Conservation (phyloP, 257 asterid species). For the Solanum gandarillasii region DNA sequence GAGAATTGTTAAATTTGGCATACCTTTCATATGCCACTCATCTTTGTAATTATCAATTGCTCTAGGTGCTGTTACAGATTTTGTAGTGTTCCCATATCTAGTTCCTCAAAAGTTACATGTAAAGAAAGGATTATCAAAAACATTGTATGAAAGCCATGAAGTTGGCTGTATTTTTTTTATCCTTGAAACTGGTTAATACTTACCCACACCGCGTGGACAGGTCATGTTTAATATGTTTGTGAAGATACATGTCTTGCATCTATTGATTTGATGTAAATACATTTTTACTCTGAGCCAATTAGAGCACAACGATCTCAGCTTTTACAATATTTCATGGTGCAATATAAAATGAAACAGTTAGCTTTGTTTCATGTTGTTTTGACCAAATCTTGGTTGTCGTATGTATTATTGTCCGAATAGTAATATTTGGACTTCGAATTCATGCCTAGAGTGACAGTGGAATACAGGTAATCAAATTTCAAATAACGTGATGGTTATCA, state of each 20-base stretch:
- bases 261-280: not conserved
- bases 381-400: not conserved
- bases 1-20: not conserved
- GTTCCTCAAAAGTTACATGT: not conserved
- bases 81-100: not conserved
- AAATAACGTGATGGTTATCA: not conserved
- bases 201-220: not conserved
- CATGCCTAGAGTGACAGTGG: not conserved
- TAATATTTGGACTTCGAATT: not conserved
- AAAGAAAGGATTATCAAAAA: not conserved
- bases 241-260: not conserved
- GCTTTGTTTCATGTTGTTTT: not conserved
- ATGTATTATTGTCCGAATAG: not conserved
- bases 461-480: not conserved
- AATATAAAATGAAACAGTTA: not conserved
- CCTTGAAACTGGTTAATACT: not conserved
- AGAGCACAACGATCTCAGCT: not conserved
- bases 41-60: not conserved
- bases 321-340: not conserved
- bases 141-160: not conserved
- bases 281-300: no score
- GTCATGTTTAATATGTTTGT: not conserved
- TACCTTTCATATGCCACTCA: not conserved
- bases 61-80: not conserved
- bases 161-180: not conserved